Evolutionary conservation across 495 filamentous ascomycete species (phyloP), one percentile per base, ranked within the genome.

Genomic region (Rusavskia elegans): DNA sequence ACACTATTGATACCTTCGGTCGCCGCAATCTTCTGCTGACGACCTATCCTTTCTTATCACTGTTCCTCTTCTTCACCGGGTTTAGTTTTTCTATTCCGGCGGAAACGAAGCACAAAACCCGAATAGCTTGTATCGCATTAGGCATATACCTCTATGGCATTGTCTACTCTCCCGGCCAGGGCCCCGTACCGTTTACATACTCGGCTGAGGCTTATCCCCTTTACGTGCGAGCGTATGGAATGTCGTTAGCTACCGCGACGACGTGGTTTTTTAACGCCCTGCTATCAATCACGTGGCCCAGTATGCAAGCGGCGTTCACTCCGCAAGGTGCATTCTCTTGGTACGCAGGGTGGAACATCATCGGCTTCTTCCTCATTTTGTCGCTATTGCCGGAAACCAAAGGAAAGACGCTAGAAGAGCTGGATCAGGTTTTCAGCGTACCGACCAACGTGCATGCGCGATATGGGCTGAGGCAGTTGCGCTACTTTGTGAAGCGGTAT

Each of bases 1-100:
- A 82, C 62, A 87, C 83, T 5, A 90, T 90, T 53, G 85, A 90
- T 61, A 86, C 81, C 0, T 88, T 85, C 55, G 86, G 85, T n/a
- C 80, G 85, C 3, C 75, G 86, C 17, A 87, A 87, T 55, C 75
- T 92, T 8, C 71, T 90, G 5, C 73, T 90, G 14, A 72, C 73
- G 1, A 90, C 85, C 5, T 89, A 89, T 64, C 86, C 87, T 0
- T 68, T 88, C 7, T 37, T 48, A 19, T 29, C n/a, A n/a, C 45
- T 48, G 7, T 79, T 72, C 61, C 67, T 89, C 38, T 79, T 89
- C 57, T 87, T 85, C 63, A 88, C 85, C 0, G 86, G 86, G 16
- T 87, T 89, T 63, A 81, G 73, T 44, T 89, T 89, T 69, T 87
- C 71, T 69, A 87, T 90, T 49, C 77, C 80, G 3, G 63, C 70